Base-by-base conservation (phyloP, 2,329 filamentous ascomycete species). In the Nigrograna mackinnonii region DNA sequence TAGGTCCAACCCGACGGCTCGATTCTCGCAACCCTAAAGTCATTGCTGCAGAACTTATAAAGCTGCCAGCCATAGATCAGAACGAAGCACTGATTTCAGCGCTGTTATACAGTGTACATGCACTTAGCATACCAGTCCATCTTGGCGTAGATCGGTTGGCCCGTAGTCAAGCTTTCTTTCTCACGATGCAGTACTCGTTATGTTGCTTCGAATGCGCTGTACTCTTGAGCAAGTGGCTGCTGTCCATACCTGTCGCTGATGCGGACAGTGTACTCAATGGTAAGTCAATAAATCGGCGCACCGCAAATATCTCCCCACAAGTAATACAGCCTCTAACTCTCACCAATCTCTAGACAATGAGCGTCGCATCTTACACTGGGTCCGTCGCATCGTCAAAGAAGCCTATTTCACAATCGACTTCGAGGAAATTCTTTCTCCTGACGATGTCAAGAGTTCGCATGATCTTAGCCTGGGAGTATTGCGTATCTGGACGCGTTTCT, bases 111-210 rank as follows among this genome's bases (percentile, higher is more conserved):
- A 72, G 77, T 1, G 74, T 76, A 0, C 79, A 82, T 34, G 76
- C 77, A 6, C 64, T 82, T 0, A 80, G 78, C 35, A 79, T 80
- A 0, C 79, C 79, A 0, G 79, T 82, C 4, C 65, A 78, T 16
- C 54, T 82, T 0, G 79, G 79, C 0, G 74, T 82, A 12, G 76
- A 79, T 38, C 72, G 75, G 12, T 78, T 82, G 0, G 77, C 77
- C 0, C 66, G 75, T 12, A 82, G 76, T 13, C 78, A 81, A 37
- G 76, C 78, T 0, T 78, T 79, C 33, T 76, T 80, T 35, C 81
- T 79, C 78, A 79, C 76, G 4, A 77, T 79, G 2, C 69, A 79
- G n/a, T 78, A 82, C 38, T 77, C 77, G 0, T 65, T 82, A 0
- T 79, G 76, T 3, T 75, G 75, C 1, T 65, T 82, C 0, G 79